Percentiles rank a stretch among this genome's conserved stretches.
Evolutionary conservation across 805 yeast genomes (phyloP).

Genomic region (Barnettozyma siamensis): DNA sequence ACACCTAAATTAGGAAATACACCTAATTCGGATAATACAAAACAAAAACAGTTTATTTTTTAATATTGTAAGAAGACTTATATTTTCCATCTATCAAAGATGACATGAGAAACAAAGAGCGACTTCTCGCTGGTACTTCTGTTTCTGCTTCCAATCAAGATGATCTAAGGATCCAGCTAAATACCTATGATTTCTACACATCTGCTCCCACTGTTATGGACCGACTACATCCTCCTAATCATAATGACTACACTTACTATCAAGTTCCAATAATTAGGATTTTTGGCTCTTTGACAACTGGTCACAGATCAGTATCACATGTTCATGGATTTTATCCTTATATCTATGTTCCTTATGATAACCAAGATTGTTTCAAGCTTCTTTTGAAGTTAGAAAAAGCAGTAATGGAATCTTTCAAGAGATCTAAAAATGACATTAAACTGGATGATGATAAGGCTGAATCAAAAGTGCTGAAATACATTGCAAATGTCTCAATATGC

Average conservation of each 20-base stretch:
- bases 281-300: conserved; percentile 63
- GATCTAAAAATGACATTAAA: conserved; percentile 10
- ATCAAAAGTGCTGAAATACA: conserved; percentile 30
- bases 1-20: neutral
- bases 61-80: no score
- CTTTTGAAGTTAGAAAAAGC: conserved; percentile 40
- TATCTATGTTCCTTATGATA: conserved; percentile 58
- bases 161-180: conserved; percentile 43
- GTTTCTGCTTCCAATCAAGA: conserved; percentile 1
- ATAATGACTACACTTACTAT: conserved; percentile 23
- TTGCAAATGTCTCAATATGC: conserved; percentile 59
- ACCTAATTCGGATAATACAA: neutral
- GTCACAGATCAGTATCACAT: conserved; percentile 59
- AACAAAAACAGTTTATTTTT: neutral
- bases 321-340: conserved; percentile 86
- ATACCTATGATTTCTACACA: conserved; percentile 63
- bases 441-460: conserved; percentile 3
- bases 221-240: conserved; percentile 25
- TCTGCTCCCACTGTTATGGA: conserved; percentile 51
- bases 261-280: conserved; percentile 74
- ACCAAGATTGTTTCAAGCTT: conserved; percentile 36
- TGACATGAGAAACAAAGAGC: conserved; percentile 9
- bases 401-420: conserved; percentile 34
- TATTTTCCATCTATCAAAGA: no score
- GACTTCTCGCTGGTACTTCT: conserved; percentile 3